Evolutionary conservation across 1,139 yeast genomes (phyloP).

Genomic region (Yamadazyma membranifaciens): DNA sequence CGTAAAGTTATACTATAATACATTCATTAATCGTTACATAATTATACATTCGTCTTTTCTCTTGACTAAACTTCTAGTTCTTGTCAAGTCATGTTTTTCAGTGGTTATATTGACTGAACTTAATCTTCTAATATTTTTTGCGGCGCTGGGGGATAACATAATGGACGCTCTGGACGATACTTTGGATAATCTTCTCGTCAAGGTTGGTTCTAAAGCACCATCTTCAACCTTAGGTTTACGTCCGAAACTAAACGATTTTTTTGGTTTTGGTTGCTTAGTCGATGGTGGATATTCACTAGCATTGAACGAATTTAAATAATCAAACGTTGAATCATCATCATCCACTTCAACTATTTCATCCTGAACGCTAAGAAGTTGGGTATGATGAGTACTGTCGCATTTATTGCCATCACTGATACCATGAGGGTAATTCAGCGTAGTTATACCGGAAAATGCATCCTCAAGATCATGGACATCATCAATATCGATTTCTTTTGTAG

Average conservation of each 20-base stretch:
- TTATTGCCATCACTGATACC: too few species aligned
- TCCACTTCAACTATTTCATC: not conserved
- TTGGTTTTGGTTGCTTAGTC: not conserved
- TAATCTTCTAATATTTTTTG: not conserved
- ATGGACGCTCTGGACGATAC: slow-evolving; percentile 3
- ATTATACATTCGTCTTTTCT: slow-evolving; percentile 2
- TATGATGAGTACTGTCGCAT: too few species aligned
- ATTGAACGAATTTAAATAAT: slow-evolving; percentile 3
- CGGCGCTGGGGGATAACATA: slow-evolving; percentile 5
- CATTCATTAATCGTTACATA: slow-evolving; percentile 6
- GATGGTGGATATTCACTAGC: not conserved
- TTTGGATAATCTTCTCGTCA: not conserved
- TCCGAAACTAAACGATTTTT: not conserved
- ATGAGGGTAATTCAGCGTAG: not conserved
- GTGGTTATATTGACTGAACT: not conserved
- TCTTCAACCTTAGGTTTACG: too few species aligned
- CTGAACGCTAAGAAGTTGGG: too few species aligned
- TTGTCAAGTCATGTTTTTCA: not conserved
- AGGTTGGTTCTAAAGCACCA: too few species aligned
- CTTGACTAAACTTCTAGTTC: not conserved
- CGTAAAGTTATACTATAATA: not conserved
- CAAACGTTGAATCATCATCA: slow-evolving; percentile 4
- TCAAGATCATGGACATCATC: slow-evolving; percentile 3
- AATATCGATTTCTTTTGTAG: not conserved
- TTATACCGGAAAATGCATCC: not conserved